Conservation (phyloP, 345 rosid species). For the Linum lewisii region DNA sequence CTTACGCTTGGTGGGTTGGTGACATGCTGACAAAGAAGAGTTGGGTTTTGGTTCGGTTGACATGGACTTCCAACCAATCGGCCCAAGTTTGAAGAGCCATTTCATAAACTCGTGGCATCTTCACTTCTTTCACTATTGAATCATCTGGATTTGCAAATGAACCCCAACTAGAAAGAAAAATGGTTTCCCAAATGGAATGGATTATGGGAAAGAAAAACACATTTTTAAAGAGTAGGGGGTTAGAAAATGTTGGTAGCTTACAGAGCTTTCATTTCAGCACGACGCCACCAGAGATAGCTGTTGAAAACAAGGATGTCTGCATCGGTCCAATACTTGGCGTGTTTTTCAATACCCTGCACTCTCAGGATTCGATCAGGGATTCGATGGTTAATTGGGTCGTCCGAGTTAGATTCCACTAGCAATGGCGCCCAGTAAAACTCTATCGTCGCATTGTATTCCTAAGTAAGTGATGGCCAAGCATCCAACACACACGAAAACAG, state of each 20-base stretch:
- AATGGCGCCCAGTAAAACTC: slow-evolving; percentile 26
- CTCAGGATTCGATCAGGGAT: slow-evolving; percentile 17
- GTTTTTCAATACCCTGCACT: slow-evolving; percentile 23
- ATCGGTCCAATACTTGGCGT: slow-evolving; percentile 23
- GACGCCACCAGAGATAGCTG: slow-evolving; percentile 26
- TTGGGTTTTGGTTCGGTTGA: slow-evolving; percentile 15
- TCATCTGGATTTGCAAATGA: slow-evolving; percentile 15
- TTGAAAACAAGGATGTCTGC: slow-evolving; percentile 22
- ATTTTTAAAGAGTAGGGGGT: too few species aligned
- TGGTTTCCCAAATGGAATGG: not conserved
- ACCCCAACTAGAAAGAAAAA: slow-evolving; percentile 16
- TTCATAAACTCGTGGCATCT: slow-evolving; percentile 28
- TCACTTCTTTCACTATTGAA: slow-evolving; percentile 14
- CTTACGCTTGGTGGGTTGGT: slow-evolving; percentile 23
- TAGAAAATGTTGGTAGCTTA: not conserved
- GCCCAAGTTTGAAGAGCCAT: slow-evolving; percentile 25
- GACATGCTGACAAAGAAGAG: slow-evolving; percentile 21
- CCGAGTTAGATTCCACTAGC: slow-evolving; percentile 26
- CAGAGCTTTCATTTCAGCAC: slow-evolving; percentile 24
- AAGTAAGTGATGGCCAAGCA: not conserved
- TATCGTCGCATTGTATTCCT: slow-evolving; percentile 23
- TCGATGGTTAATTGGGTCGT: slow-evolving; percentile 20
- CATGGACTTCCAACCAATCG: slow-evolving; percentile 21
- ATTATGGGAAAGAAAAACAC: not conserved
- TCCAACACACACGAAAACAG: not conserved